Base-by-base conservation (phyloP, 495 filamentous ascomycete genomes). In the Aspergillus funiculosus region DNA sequence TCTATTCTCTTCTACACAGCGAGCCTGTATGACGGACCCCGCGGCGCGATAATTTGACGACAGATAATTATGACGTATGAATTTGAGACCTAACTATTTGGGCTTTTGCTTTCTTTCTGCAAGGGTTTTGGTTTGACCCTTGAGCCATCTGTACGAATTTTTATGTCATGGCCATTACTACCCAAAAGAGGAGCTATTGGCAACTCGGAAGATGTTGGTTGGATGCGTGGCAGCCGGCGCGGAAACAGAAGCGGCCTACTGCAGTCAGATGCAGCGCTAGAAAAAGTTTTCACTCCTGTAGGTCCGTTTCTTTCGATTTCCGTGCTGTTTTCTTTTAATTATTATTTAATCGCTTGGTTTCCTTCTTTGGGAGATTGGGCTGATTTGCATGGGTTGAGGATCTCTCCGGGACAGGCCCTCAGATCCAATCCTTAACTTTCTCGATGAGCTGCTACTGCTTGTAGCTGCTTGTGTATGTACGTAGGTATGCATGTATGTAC, bases 51-150 rank as follows among this genome's bases (percentile, higher is more conserved):
- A 50, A 27, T 29, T 48, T 51, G 52, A 55, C 43, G 42, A 46
- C 43, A 47, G 41, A 50, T 38, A 50, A 15, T 48, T 34, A 47
- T 47, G 47, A 43, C 43, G 46, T 38, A 46, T 29, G 40, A 48
- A 32, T 50, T 29, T 44, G 48, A 30, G 5, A 32, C 14, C 22
- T 38, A 14, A 22, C 25, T 8, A 13, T 10, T 39, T 20, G 36
- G 18, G n/a, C 26, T 39, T 41, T 21, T 21, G 28, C 8, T 41
- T 34, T 17, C 13, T 30, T 47, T 15, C 18, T 21, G 10, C 5
- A n/a, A 39, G 10, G 14, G 11, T 20, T 6, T 38, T 44, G 18
- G 9, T 18, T 39, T 51, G 5, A 5, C 7, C 15, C 9, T 26
- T 10, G 36, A 38, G n/a, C 14, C 26, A 22, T 11, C 18, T 43